Percentiles rank a stretch among this genome's conserved stretches.
phyloP scores from a whole-genome alignment of 2,329 filamentous ascomycete genomes.

The Cadophora malorum region DNA sequence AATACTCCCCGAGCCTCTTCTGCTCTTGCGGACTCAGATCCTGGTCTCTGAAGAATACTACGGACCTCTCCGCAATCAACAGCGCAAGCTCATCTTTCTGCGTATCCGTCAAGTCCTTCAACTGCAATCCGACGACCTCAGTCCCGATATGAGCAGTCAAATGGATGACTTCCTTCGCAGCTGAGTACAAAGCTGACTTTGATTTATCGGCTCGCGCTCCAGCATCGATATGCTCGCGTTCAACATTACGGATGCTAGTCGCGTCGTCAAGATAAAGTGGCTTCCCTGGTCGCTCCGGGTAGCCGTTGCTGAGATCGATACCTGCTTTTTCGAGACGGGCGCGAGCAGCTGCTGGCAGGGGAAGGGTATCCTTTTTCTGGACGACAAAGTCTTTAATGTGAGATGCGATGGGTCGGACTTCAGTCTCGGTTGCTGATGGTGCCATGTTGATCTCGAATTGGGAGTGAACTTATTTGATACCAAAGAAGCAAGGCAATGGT shows the following conservation, averaged over 20 bases:
- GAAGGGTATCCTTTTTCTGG: constrained; percentile 68
- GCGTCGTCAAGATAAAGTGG: constrained; percentile 75
- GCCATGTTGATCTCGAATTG: constrained; percentile 50
- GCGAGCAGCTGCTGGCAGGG: constrained; percentile 62
- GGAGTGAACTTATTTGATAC: too few relatives aligned
- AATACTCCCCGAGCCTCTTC: constrained; percentile 66
- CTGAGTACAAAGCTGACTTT: constrained; percentile 65
- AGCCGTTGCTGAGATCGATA: constrained; percentile 72
- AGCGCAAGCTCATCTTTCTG: constrained; percentile 52
- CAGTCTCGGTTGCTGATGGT: constrained; percentile 39
- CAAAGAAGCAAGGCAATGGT: not conserved
- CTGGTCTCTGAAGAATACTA: constrained; percentile 47
- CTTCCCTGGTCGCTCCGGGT: constrained; percentile 71
- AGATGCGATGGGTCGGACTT: constrained; percentile 64
- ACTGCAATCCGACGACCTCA: constrained; percentile 50
- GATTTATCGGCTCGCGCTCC: constrained; percentile 69
- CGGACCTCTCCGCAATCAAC: constrained; percentile 50
- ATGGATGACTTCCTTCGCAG: constrained; percentile 67
- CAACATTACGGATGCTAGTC: constrained; percentile 66
- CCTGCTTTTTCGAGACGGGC: constrained; percentile 70
- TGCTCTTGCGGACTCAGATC: constrained; percentile 67
- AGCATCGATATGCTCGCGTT: constrained; percentile 62
- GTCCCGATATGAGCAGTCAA: constrained; percentile 50
- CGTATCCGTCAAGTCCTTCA: constrained; percentile 48
- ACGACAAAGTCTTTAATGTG: constrained; percentile 67